These are phyloP conservation scores for Ceratocystis variospora DNA, from an alignment of 2,329 filamentous ascomycete genomes.

Conservation along the genomic window DNA sequence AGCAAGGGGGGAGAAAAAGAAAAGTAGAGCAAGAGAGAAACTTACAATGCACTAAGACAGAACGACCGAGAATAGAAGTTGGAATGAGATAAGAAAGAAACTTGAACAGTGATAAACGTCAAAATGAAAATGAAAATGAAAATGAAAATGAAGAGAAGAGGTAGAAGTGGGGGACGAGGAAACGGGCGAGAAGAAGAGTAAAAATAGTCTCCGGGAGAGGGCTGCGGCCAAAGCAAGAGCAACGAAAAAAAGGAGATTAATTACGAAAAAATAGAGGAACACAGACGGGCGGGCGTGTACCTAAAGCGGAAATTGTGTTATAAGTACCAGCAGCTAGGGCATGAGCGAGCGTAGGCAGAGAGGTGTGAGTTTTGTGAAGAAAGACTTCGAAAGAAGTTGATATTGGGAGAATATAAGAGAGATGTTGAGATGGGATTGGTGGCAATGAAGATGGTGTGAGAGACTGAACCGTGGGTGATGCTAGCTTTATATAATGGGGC, in stretches of 20 bases:
- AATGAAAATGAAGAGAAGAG: constrained; percentile 10
- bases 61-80: constrained; percentile 1
- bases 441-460: too few relatives aligned
- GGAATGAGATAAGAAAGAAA: not conserved
- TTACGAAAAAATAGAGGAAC: not conserved
- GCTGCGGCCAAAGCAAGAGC: not conserved
- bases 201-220: constrained; percentile 6
- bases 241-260: not conserved
- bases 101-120: not conserved
- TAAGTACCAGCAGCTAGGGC: not conserved
- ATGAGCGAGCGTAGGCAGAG: not conserved
- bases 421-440: not conserved
- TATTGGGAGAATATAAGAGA: not conserved
- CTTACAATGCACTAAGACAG: constrained; percentile 1
- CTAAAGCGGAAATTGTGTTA: not conserved
- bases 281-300: not conserved
- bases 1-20: not conserved
- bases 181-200: constrained; percentile 8
- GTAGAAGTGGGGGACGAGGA: constrained; percentile 2
- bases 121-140: not conserved
- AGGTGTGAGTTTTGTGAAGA: not conserved
- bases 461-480: too few relatives aligned
- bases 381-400: not conserved
- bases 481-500: too few relatives aligned
- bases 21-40: not conserved